Evolutionary conservation across 192 early-diverging fungal species (phyloP).

Genomic region (Coemansia sp.): DNA sequence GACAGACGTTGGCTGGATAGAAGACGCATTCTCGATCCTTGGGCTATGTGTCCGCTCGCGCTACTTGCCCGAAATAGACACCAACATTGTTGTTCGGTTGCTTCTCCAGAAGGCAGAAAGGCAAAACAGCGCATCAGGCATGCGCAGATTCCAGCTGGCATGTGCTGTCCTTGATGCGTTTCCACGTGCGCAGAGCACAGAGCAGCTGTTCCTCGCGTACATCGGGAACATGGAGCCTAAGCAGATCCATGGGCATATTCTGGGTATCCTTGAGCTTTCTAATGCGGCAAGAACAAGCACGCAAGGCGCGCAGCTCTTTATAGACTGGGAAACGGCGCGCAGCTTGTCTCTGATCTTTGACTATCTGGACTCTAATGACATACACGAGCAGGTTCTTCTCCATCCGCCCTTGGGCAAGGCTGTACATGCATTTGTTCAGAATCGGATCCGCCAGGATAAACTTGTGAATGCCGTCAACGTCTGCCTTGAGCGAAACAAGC

Average conservation of each 20-base stretch:
- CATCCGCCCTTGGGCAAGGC: constrained; percentile 23
- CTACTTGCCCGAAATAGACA: constrained; percentile 28
- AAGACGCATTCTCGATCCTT: constrained; percentile 22
- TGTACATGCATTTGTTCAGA: constrained; percentile 39
- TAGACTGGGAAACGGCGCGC: constrained; percentile 30
- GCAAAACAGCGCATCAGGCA: not conserved
- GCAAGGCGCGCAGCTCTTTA: constrained; percentile 12
- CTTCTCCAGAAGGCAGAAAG: constrained; percentile 7
- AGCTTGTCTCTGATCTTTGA: constrained; percentile 39
- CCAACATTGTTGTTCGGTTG: constrained; percentile 2
- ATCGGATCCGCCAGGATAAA: constrained; percentile 40
- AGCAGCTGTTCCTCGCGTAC: constrained; percentile 5
- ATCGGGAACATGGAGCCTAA: constrained; percentile 15
- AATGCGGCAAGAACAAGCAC: constrained; percentile 6
- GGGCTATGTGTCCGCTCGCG: constrained; percentile 33
- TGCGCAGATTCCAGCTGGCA: constrained; percentile 15
- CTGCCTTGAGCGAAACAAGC: constrained; percentile 38
- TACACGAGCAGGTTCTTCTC: constrained; percentile 39
- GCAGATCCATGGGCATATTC: constrained; percentile 20
- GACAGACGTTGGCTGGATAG: constrained; percentile 11
- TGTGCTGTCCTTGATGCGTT: constrained; percentile 30
- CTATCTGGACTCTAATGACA: constrained; percentile 17
- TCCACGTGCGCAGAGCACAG: not conserved
- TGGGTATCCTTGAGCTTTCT: constrained; percentile 21
- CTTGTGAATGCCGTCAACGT: constrained; percentile 26